phyloP scores from a whole-genome alignment of 495 filamentous ascomycete genomes.

The Pseudevernia furfuracea region DNA sequence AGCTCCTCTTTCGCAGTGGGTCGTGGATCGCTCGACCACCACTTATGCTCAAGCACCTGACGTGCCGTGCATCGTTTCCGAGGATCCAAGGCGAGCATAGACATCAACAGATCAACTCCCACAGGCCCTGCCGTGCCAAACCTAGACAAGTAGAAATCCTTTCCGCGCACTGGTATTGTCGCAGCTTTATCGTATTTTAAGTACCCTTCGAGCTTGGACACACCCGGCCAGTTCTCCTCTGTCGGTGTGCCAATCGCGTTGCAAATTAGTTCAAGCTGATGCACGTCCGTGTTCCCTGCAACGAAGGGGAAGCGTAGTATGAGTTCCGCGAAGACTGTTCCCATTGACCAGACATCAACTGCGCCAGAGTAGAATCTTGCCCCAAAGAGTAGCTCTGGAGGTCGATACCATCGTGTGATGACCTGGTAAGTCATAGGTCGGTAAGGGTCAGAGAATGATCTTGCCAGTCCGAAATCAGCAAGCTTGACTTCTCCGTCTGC shows the following conservation, averaged over 20 bases:
- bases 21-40: slow-evolving; percentile 77
- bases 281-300: slow-evolving; percentile 70
- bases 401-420: slow-evolving; percentile 94
- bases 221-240: slow-evolving; percentile 93
- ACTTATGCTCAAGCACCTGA: slow-evolving; percentile 70
- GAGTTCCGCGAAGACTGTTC: slow-evolving; percentile 86
- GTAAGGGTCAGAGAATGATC: slow-evolving; percentile 83
- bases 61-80: slow-evolving; percentile 67
- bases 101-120: slow-evolving; percentile 80
- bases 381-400: slow-evolving; percentile 86
- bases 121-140: slow-evolving; percentile 73
- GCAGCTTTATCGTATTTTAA: slow-evolving; percentile 47
- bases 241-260: slow-evolving; percentile 82
- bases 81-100: slow-evolving; percentile 80
- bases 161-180: slow-evolving; percentile 52
- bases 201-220: slow-evolving; percentile 72
- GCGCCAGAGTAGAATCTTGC: slow-evolving; percentile 81
- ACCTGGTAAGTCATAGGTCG: slow-evolving; percentile 85
- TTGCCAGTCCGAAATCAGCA: slow-evolving; percentile 93
- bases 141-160: slow-evolving; percentile 57
- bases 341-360: slow-evolving; percentile 95
- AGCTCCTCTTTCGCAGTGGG: slow-evolving; percentile 79
- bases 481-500: slow-evolving; percentile 89
- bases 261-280: slow-evolving; percentile 72
- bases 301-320: slow-evolving; percentile 73